A percentile compares a stretch with the other conserved stretches of the same genome.
Evolutionary conservation across 2,329 filamentous ascomycete species (phyloP).

Genomic region (Ploettnerulaceae sp.): DNA sequence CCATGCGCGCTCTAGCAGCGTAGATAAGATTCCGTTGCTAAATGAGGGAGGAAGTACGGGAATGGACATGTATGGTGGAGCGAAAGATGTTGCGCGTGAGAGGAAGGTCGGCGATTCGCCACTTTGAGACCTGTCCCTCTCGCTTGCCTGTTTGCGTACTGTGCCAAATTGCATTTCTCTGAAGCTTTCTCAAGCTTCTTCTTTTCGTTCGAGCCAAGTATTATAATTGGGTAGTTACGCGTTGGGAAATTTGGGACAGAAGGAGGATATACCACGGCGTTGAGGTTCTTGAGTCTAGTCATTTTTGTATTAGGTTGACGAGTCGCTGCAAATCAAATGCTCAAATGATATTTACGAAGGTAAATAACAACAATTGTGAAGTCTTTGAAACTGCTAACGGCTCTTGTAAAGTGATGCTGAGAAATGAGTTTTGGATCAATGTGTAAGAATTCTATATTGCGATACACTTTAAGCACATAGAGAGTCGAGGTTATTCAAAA

Average conservation of each 20-base stretch:
- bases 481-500: no score
- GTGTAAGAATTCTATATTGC: no score
- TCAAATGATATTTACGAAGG: no score
- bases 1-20: constrained; percentile 22
- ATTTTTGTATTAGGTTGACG: no score
- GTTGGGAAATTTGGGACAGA: neutral
- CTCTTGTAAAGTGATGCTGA: no score
- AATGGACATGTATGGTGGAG: constrained; percentile 42
- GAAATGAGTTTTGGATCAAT: no score
- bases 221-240: neutral
- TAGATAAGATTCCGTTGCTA: constrained; percentile 56
- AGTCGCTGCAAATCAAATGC: no score
- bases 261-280: constrained; percentile 19
- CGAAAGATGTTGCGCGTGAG: constrained; percentile 44
- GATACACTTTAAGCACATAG: no score
- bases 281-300: constrained; percentile 1
- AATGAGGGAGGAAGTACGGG: constrained; percentile 37
- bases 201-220: neutral
- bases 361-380: neutral
- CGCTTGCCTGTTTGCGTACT: neutral
- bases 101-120: constrained; percentile 38
- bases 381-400: no score
- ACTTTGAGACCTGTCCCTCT: constrained; percentile 14
- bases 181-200: neutral
- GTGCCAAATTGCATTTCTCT: neutral